These are phyloP conservation scores for Hamigera avellanea DNA, from an alignment of 495 filamentous ascomycete species.

Conservation along the genomic window DNA sequence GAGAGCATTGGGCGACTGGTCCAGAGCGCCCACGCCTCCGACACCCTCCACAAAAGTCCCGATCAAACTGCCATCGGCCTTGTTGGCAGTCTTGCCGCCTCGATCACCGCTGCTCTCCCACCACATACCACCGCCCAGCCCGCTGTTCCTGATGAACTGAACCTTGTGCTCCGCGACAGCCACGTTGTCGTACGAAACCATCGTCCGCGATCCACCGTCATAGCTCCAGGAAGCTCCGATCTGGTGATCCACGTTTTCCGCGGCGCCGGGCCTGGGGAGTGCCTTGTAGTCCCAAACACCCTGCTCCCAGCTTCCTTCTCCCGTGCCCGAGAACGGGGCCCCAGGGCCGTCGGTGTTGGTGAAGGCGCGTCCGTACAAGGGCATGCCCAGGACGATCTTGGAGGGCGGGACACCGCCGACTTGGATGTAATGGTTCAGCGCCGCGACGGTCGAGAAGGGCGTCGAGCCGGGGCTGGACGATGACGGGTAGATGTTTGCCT, in stretches of 20 bases:
- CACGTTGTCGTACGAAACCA: conserved; percentile 70
- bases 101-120: conserved; percentile 86
- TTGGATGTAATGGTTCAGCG: conserved; percentile 48
- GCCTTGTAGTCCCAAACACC: conserved; percentile 78
- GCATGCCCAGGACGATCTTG: conserved; percentile 80
- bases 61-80: conserved; percentile 49
- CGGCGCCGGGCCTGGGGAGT: conserved; percentile 35
- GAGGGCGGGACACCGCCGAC: conserved; percentile 42
- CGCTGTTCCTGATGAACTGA: conserved; percentile 47
- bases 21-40: conserved; percentile 38
- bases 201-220: conserved; percentile 42
- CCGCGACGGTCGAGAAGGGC: conserved; percentile 34
- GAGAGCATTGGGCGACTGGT: conserved; percentile 55
- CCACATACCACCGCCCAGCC: conserved; percentile 82
- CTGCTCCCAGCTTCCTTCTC: conserved; percentile 57
- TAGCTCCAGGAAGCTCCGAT: conserved; percentile 61
- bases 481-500: conserved; percentile 62
- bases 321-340: conserved; percentile 53
- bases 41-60: conserved; percentile 41
- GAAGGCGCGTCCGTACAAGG: conserved; percentile 82
- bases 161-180: conserved; percentile 50
- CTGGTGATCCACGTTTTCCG: conserved; percentile 24
- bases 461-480: conserved; percentile 45
- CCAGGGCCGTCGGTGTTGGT: conserved; percentile 63
- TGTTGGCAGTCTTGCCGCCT: conserved; percentile 25